phyloP scores from a whole-genome alignment of 305 asterid species.

The Salvia sclarea region DNA sequence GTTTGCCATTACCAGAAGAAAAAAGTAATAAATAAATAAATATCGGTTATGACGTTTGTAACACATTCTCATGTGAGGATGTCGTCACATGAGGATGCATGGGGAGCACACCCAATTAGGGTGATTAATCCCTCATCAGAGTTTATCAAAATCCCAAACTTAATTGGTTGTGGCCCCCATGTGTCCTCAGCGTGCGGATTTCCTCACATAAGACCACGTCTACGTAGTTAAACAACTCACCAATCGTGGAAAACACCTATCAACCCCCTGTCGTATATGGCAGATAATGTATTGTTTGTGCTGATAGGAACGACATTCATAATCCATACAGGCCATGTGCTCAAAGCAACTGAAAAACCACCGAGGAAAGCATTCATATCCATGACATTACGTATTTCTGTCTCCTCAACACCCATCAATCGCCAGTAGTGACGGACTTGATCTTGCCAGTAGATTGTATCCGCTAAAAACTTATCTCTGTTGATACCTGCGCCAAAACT shows the following conservation, averaged over 20 bases:
- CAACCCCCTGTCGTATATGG: slow-evolving; percentile 74
- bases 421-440: slow-evolving; percentile 96
- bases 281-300: slow-evolving; percentile 61
- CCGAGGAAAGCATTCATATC: slow-evolving; percentile 95
- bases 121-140: too few species aligned
- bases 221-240: slow-evolving; percentile 42
- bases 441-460: slow-evolving; percentile 86
- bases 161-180: too few species aligned
- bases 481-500: slow-evolving; percentile 48
- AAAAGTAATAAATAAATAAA: too few species aligned
- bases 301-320: slow-evolving; percentile 73
- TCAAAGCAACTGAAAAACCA: slow-evolving; percentile 80
- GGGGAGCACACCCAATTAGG: too few species aligned
- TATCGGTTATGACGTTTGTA: too few species aligned
- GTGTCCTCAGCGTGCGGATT: too few species aligned
- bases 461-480: slow-evolving; percentile 58
- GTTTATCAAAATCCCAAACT: too few species aligned
- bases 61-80: too few species aligned
- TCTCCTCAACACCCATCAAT: slow-evolving; percentile 70
- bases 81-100: too few species aligned
- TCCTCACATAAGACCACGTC: too few species aligned
- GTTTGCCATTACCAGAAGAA: slow-evolving; percentile 16
- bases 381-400: slow-evolving; percentile 73
- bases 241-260: slow-evolving; percentile 79
- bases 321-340: slow-evolving; percentile 89